Evolutionary conservation across 23 red algal genomes (phyloP).

Genomic region (Chondrus crispus): DNA sequence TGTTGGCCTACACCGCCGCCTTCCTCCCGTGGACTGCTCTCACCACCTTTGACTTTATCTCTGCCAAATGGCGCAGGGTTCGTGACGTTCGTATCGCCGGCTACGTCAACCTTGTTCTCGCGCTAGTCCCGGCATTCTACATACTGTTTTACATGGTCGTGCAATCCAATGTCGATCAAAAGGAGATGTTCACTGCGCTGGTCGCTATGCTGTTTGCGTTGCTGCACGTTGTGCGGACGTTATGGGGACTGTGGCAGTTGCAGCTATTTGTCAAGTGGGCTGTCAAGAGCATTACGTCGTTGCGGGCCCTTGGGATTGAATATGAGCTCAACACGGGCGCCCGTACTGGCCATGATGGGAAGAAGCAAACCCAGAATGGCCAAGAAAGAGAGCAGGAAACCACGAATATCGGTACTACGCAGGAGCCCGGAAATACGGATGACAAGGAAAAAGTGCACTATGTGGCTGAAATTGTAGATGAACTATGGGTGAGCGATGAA

Average conservation of each 20-base stretch:
- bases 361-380: too few relatives aligned
- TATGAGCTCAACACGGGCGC: not conserved
- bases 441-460: too few relatives aligned
- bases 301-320: constrained; percentile 11
- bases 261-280: not conserved
- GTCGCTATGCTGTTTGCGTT: constrained; percentile 50
- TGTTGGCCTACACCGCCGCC: constrained; percentile 36
- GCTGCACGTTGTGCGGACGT: constrained; percentile 6
- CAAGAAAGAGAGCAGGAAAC: too few relatives aligned
- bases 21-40: constrained; percentile 52
- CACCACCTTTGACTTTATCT: constrained; percentile 30
- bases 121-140: constrained; percentile 21
- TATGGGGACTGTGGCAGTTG: constrained; percentile 35
- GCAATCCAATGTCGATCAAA: constrained; percentile 5
- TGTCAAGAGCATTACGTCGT: not conserved
- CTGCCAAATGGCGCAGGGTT: constrained; percentile 24
- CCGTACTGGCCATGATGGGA: too few relatives aligned
- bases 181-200: constrained; percentile 10
- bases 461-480: not conserved
- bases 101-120: constrained; percentile 16
- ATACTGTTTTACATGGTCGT: constrained; percentile 34
- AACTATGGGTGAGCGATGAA: constrained; percentile 1
- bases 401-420: too few relatives aligned
- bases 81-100: not conserved
- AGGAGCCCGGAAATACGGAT: too few relatives aligned